Evolutionary conservation across 495 filamentous ascomycete genomes (phyloP), one percentile per base, ranked within the genome.

Genomic region (Penicillium nucicola): DNA sequence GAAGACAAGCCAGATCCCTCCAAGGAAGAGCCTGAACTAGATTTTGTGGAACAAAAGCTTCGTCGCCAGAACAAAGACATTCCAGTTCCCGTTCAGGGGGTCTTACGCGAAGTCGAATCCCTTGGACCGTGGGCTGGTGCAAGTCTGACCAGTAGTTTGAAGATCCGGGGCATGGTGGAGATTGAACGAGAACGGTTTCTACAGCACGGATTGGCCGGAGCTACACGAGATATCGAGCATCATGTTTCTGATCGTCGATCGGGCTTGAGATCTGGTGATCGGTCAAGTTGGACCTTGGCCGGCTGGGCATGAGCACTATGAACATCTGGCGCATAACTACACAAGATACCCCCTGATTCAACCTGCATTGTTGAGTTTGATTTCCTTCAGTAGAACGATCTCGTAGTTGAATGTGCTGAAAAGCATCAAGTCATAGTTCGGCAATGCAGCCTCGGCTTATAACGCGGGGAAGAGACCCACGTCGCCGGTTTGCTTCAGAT

Each of bases 41-140:
- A 89, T 57, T 78, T 81, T 4, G 79, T 90, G 35, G 84, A 88
- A 38, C 78, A 83, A 45, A 78, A 82, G 53, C 66, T 91, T 7
- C 67, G 61, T 63, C 74, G 64, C 60, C 75, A 57, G 14, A 71
- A 77, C 50, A 80, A 80, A 53, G 72, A 70, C 32, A 62, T 61
- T 0, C 67, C 69, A 7, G 71, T 76, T 1, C 58, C 57, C 10
- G 58, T 78, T 39, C 70, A 79, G 14, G 89, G 88, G 6, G 64
- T 80, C 14, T 67, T 96, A 18, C 80, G 89, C 2, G 87, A 85
- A 13, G 72, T 97, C 11, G 87, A 95, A 58, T 89, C 87, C 5
- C 72, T 97, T 0, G 93, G 93, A 0, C 75, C 89, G 5, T 98
- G 93, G 92, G 83, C 84, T 31, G 93, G 93, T 14, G 91, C 85